Conservation (phyloP, 108 stramenopile genomes). For the Skeletonema tropicum region DNA sequence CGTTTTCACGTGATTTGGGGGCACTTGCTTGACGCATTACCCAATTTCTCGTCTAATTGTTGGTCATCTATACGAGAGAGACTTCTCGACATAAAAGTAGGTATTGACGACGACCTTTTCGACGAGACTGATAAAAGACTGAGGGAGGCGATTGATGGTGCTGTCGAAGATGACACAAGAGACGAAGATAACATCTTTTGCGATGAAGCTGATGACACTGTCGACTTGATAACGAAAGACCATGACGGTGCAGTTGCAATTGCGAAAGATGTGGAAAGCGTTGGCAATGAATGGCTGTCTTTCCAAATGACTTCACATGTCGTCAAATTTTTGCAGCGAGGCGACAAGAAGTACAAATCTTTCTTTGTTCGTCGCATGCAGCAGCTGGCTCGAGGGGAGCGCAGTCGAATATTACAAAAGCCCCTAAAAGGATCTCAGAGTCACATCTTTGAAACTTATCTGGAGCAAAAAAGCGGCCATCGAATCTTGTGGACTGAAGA, state of each 20-base stretch:
- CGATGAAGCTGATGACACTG: background rate
- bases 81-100: constrained; percentile 6
- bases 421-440: constrained; percentile 45
- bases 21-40: no score
- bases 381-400: constrained; percentile 51
- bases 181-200: background rate
- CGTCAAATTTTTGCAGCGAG: no score
- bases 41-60: background rate
- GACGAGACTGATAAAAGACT: background rate
- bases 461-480: constrained; percentile 56
- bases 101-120: background rate
- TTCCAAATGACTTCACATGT: constrained; percentile 34
- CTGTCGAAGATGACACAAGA: background rate
- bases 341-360: constrained; percentile 42
- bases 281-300: background rate
- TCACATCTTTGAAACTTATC: constrained; percentile 57
- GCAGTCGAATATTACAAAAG: constrained; percentile 51
- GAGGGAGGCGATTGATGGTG: background rate
- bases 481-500: constrained; percentile 60
- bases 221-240: background rate
- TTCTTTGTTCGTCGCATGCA: constrained; percentile 51
- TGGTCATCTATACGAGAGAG: background rate
- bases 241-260: no score
- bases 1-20: constrained; percentile 2
- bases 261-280: background rate